Base-by-base conservation (phyloP, 129 eudicot genomes). In the Flaveria trinervia region DNA sequence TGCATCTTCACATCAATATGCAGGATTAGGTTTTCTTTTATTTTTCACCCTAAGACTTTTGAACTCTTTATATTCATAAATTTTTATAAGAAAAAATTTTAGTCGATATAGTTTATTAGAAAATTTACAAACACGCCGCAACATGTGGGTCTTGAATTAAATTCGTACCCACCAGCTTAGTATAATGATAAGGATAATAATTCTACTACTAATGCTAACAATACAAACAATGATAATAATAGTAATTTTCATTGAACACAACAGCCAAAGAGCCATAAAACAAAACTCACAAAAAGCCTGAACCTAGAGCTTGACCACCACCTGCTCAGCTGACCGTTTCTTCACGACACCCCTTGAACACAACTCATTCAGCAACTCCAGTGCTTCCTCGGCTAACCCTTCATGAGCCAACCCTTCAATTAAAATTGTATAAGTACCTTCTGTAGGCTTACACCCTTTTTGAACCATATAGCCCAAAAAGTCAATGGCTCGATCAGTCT, bases 401-500 rank as follows among this genome's bases (percentile, higher is more conserved):
- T 92, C 92, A 59, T 83, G 81, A 56, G 92, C 94, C 28, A 92
- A 71, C 65, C 98, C 98, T 82, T 92, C 94, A 61, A 92, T 80
- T 60, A 92, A 79, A 71, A 92, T 88, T 3, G 88, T 90, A 77
- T 92, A 92, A 2, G 86, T 92, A 48, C 80, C 84, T 80, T 88
- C 98, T 17, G 85, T 90, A 33, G 98, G 98, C 79, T 86, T 92
- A 72, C 89, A 90, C 66, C 94, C 96, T 75, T 80, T 89, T 0
- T 61, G n/a, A 33, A 89, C 96, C 98, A 90, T 92, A 75, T 70
- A 66, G 12, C 51, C 88, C 81, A 88, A 85, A 85, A 88, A 86
- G 79, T 92, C 98, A 44, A 92, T 88, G 41, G 98, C 98, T 5
- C 86, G 90, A 83, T 83, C 90, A 0, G 98, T 90, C 68, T 85